Evolutionary conservation across 2,329 filamentous ascomycete genomes (phyloP).

Genomic region (Colletotrichum musae): DNA sequence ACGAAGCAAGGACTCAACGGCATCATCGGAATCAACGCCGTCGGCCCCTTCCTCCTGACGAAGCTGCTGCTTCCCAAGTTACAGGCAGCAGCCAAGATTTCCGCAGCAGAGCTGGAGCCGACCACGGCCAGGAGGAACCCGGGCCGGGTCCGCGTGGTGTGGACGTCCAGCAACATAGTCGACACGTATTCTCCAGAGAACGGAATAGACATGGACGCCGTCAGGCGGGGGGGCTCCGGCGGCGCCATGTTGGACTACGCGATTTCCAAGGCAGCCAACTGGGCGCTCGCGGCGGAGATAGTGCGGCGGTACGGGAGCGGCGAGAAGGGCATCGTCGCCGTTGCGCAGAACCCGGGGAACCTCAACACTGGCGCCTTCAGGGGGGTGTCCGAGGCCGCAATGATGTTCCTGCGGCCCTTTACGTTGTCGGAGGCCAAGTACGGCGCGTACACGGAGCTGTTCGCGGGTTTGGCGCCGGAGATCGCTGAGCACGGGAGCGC

Average conservation of each 20-base stretch:
- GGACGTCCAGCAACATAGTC: constrained; percentile 49
- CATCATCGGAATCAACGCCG: constrained; percentile 52
- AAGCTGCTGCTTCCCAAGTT: constrained; percentile 53
- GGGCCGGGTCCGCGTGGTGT: constrained; percentile 49
- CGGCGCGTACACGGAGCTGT: constrained; percentile 59
- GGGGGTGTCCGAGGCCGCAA: constrained; percentile 28
- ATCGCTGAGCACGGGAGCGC: constrained; percentile 50
- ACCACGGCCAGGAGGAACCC: constrained; percentile 43
- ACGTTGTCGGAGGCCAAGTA: constrained; percentile 45
- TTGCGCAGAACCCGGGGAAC: constrained; percentile 54
- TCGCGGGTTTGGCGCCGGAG: constrained; percentile 54
- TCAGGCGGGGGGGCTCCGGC: constrained; percentile 42
- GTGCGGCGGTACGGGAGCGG: constrained; percentile 44
- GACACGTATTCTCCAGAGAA: constrained; percentile 45
- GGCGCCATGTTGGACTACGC: constrained; percentile 48
- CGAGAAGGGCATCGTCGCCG: constrained; percentile 46
- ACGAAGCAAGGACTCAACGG: constrained; percentile 52
- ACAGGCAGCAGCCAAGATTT: background rate
- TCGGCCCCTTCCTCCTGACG: constrained; percentile 52
- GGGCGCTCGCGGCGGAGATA: constrained; percentile 50
- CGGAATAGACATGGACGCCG: constrained; percentile 47
- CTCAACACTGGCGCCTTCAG: constrained; percentile 45
- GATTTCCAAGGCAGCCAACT: constrained; percentile 53
- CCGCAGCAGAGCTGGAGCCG: background rate
- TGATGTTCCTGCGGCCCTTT: constrained; percentile 30